These are phyloP conservation scores for Pseudoneurospora amorphoporcata DNA, from an alignment of 495 filamentous ascomycete genomes.

Conservation along the genomic window DNA sequence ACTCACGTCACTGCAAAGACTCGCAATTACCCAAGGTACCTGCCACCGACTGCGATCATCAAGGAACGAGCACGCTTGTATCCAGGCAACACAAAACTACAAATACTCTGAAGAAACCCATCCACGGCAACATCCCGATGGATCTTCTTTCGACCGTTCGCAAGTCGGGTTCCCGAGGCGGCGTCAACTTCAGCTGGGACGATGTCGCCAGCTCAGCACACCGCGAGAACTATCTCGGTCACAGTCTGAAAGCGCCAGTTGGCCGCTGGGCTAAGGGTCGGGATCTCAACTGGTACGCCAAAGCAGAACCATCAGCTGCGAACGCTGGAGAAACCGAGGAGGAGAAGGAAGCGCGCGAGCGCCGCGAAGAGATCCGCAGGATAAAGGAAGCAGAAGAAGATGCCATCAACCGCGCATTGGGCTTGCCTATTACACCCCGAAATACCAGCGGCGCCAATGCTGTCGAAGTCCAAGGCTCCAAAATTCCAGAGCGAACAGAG, in stretches of 20 bases:
- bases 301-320: conserved; percentile 42
- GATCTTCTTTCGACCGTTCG: conserved; percentile 88
- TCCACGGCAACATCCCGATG: conserved; percentile 40
- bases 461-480: conserved; percentile 25
- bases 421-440: conserved; percentile 54
- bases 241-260: conserved; percentile 90
- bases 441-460: conserved; percentile 41
- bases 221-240: conserved; percentile 95
- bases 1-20: background rate
- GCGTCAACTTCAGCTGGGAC: conserved; percentile 92
- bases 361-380: conserved; percentile 65
- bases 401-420: conserved; percentile 71
- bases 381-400: conserved; percentile 93
- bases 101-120: background rate
- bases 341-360: conserved; percentile 50
- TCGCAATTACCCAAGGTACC: background rate
- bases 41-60: background rate
- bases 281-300: conserved; percentile 85
- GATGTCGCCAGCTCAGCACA: conserved; percentile 79
- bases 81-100: no score
- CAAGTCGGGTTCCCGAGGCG: conserved; percentile 89
- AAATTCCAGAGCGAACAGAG: conserved; percentile 9
- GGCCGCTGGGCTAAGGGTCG: conserved; percentile 90
- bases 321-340: conserved; percentile 47
- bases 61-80: background rate